Base-by-base conservation (phyloP, 2,329 filamentous ascomycete species). In the Aulographum hederae region DNA sequence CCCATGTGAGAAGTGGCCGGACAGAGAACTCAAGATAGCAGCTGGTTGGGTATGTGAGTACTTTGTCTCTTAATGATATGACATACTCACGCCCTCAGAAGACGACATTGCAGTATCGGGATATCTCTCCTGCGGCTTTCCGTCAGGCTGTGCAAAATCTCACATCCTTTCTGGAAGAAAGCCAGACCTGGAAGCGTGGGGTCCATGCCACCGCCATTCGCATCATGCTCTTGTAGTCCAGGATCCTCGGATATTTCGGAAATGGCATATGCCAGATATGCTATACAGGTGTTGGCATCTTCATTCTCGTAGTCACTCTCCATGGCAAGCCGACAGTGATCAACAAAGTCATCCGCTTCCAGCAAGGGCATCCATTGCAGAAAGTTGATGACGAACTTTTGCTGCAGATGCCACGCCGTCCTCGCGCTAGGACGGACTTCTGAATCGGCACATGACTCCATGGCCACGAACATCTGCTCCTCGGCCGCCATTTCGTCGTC, bases 311-410 rank as follows among this genome's bases (percentile, higher is more conserved):
- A 45, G 4, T 34, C 28, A 12, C 32, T 34, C 4, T 18, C 26
- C 31, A 35, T 26, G 23, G 43, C 39, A 30, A 38, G 32, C 15
- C 45, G 39, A 18, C 44, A 26, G 14, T 41, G 42, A 17, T 30
- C 37, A 11, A 43, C 34, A 27, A 44, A 46, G 2, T 37, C 36
- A 20, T 29, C 29, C 30, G 43, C 39, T 25, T 44, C 42, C 32
- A 46, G 43, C 5, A 46, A 41, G 6, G 44, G 44, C 5, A 42
- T 43, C 44, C 44, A 46, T 19, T 42, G 38, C 19, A 46, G 38
- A 30, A 46, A 46, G 36, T 43, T 45, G 26, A 43, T 39, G 6
- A 46, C 43, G 26, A 46, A 46, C 6, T 35, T 41, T 36, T 46
- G 41, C 30, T 43, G 41, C 5, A 46, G 32, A 4, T 42, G 40